Base-by-base conservation (phyloP, 257 asterid genomes). In the Gynochthodes officinalis region DNA sequence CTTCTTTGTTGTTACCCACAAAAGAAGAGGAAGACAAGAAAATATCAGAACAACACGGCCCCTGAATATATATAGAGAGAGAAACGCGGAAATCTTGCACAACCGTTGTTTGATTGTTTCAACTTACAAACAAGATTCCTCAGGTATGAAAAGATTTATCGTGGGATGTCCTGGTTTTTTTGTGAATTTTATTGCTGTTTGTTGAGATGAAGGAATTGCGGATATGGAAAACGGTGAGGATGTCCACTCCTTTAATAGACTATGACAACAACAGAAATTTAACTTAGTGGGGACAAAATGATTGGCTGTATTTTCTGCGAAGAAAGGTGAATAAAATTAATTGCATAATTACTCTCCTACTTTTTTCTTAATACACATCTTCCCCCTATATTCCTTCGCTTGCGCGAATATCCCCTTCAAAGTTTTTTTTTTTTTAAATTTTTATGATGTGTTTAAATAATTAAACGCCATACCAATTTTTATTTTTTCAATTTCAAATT, bases 181-280 rank as follows among this genome's bases (percentile, higher is more conserved):
- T 19, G 32, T 19, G 55, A 73, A 73, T 18, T 35, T 18, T 21
- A 21, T 4, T 5, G 52, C 15, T 61, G 18, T 5, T 49, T 15
- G 5, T 40, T 44, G 2, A 23, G 63, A 52, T 21, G 23, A 15
- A 55, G 42, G 21, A 59, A 61, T 30, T 44, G 42, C 35, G 40
- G 74, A 55, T 58, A 33, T n/a, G 14, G 8, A 57, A 32, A 40
- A 43, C 10, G 46, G 43, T 32, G n/a, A 44, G 61, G 59, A 30
- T 74, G 73, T 55, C 69, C 78, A 42, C 40, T 39, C 68, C 61
- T 67, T 74, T 74, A 55, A 74, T 30, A 59, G 69, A 46, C 5
- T 9, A 19, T 42, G 64, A 4, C 16, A n/a, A n/a, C 68, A 64
- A 33, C 49, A 32, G 48, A 74, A 28, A 35, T 55, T 67, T 46